Base-by-base conservation (phyloP, 768 basidiomycete species). In the Trametes cinnabarina region DNA sequence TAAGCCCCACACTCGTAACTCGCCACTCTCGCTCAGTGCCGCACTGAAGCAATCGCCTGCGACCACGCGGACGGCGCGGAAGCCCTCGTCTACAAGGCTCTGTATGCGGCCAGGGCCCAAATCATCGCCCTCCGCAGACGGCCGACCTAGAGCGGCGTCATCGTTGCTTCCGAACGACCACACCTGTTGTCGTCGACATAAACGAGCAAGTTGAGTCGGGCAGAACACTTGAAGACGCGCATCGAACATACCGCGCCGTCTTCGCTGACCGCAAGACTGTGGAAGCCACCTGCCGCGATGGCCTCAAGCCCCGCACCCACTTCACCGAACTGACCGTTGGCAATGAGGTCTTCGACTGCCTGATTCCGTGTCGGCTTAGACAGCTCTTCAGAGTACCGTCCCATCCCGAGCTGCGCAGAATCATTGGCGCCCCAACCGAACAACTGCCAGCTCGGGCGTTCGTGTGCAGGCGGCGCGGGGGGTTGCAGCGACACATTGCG, bases 251-350 rank as follows among this genome's bases (percentile, higher is more conserved):
- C 78, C 63, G 70, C 66, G 19, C 80, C 80, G 8, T 63, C 63
- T 35, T 74, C 72, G 58, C 79, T 77, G 9, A 81, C 65, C 30
- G 72, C 71, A 14, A 82, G 69, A 5, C 75, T 74, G 63, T 80
- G 79, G 76, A 81, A 75, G 2, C 78, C 80, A 14, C 77, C 79
- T 50, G 72, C 73, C 17, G 66, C 69, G 20, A 80, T 66, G 15
- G 72, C 61, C 60, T 77, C 78, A 15, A 79, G 63, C 4, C 79
- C 79, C 4, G 63, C 66, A 17, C 65, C 64, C 25, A 41, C 43
- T 8, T 66, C 63, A 22, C 73, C 76, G 6, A 75, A 61, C 51
- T 70, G 69, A 2, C 71, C 76, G 37, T 71, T 67, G 22, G 71
- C 67, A 22, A 77, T 75, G 37, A 68, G 68, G 56, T 73, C 71